Base-by-base conservation (phyloP, 805 yeast genomes). In the Wickerhamiella siamensis region DNA sequence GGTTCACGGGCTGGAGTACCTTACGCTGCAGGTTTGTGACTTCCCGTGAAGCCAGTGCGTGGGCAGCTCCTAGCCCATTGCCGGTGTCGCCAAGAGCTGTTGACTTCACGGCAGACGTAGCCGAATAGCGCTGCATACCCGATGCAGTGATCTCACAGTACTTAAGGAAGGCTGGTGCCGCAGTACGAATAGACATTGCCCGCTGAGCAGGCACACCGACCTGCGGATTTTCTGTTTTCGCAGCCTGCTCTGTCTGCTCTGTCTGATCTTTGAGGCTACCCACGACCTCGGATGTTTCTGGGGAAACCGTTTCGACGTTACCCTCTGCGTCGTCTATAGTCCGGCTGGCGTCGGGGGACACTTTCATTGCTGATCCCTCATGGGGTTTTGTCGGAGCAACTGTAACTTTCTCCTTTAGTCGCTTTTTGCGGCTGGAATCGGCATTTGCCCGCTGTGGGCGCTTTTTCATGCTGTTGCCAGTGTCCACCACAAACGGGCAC, bases 401-500 rank as follows among this genome's bases (percentile, higher is more conserved):
- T 24, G 29, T 12, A 12, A 12, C 29, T 12, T 24, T 24, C 12
- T 24, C 29, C 6, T 6, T 6, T 4, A 26, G 27, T 3, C 37
- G 24, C 3, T 26, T 24, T 20, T 34, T 34, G 26, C 27, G 37
- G 17, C 17, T 3, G 12, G 36, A 17, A 14, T 33, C 36, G n/a
- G 19, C 12, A 9, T 15, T 24, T 21, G 22, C 12, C 6, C 29
- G 29, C 10, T 24, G 29, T 12, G 29, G 12, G 12, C 29, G 38
- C 40, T 17, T 27, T 35, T 32, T 26, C n/a, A 17, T 33, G 41
- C 40, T 22, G 27, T 8, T 38, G 14, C 33, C 31, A 17, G 44
- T 19, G 22, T 55, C 53, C 27, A 39, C 71, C n/a, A 79, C 68
- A 61, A 88, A 88, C 4, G 94, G 83, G 46, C 94, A 76, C 51